phyloP scores from a whole-genome alignment of 805 yeast genomes.

The Ogataea pignaliae region DNA sequence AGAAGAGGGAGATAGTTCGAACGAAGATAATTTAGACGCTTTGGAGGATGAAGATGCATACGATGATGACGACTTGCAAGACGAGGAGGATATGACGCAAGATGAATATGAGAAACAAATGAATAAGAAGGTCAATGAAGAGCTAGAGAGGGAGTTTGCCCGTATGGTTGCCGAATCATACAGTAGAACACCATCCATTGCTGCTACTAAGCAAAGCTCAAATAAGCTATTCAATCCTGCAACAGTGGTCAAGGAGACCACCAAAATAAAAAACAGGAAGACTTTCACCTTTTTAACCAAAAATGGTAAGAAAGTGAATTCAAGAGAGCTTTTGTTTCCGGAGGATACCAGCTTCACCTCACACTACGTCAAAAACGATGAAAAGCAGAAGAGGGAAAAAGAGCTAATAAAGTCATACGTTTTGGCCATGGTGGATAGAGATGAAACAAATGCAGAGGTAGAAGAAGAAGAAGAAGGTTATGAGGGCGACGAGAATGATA shows the following conservation, averaged over 20 bases:
- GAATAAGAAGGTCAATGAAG: constrained; percentile 25
- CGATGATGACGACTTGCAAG: constrained; percentile 18
- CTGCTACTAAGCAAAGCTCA: too few relatives aligned
- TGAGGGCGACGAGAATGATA: too few relatives aligned
- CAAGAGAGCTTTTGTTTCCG: constrained; percentile 48
- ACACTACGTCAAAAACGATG: constrained; percentile 46
- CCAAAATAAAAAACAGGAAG: neutral
- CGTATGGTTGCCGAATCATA: constrained; percentile 41
- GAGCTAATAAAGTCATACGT: constrained; percentile 56
- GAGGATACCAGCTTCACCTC: constrained; percentile 49
- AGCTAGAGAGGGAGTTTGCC: constrained; percentile 53
- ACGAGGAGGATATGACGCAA: constrained; percentile 11
- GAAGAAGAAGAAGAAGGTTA: too few relatives aligned
- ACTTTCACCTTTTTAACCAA: constrained; percentile 52
- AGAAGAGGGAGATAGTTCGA: constrained; percentile 11
- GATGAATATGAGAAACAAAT: constrained; percentile 15
- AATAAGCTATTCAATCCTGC: too few relatives aligned
- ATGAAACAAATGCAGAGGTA: neutral
- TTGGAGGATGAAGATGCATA: constrained; percentile 6
- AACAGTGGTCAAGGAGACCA: neutral
- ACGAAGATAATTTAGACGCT: constrained; percentile 16
- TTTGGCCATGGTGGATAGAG: constrained; percentile 30
- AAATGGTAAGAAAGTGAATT: constrained; percentile 42
- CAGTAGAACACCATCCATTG: neutral
- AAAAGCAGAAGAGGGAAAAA: constrained; percentile 46